These are phyloP conservation scores for Jamesozyma lodderae DNA, from an alignment of 805 yeast species.

Conservation along the genomic window DNA sequence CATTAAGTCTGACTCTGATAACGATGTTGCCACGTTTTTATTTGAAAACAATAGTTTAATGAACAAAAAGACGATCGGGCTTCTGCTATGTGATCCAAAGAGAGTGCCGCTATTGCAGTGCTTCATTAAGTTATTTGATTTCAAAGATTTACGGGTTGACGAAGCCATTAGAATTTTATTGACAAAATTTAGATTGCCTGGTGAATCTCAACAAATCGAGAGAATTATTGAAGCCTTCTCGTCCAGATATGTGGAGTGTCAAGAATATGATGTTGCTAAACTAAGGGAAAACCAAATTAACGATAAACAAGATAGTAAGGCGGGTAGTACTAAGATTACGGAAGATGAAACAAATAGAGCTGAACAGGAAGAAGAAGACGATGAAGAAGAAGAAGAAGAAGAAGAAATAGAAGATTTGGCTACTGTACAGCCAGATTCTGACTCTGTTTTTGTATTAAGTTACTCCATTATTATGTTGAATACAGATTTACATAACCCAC, in stretches of 20 bases:
- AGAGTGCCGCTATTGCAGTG: conserved; percentile 49
- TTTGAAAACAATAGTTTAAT: conserved; percentile 71
- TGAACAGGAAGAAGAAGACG: conserved; percentile 6
- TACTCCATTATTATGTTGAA: conserved; percentile 91
- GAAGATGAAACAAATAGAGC: too few species aligned
- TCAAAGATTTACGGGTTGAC: conserved; percentile 73
- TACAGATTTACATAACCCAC: conserved; percentile 89
- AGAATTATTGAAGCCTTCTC: conserved; percentile 83
- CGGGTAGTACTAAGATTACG: too few species aligned
- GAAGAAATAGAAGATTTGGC: conserved; percentile 23
- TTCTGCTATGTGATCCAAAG: conserved; percentile 67
- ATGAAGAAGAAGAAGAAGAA: conserved; percentile 14
- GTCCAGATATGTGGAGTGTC: conserved; percentile 63
- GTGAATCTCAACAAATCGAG: conserved; percentile 96
- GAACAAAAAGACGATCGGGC: conserved; percentile 84
- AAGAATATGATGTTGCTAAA: conserved; percentile 27
- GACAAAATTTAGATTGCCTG: conserved; percentile 84
- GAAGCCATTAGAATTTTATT: conserved; percentile 81
- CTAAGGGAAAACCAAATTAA: background rate
- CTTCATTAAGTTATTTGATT: conserved; percentile 67
- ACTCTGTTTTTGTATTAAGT: conserved; percentile 80
- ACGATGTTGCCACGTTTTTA: conserved; percentile 67
- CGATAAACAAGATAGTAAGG: conserved; percentile 8
- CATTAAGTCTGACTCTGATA: conserved; percentile 42
- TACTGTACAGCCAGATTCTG: conserved; percentile 65